Evolutionary conservation across 2,329 filamentous ascomycete species (phyloP), one percentile per base, ranked within the genome.

Genomic region (Metarhizium guizhouense): DNA sequence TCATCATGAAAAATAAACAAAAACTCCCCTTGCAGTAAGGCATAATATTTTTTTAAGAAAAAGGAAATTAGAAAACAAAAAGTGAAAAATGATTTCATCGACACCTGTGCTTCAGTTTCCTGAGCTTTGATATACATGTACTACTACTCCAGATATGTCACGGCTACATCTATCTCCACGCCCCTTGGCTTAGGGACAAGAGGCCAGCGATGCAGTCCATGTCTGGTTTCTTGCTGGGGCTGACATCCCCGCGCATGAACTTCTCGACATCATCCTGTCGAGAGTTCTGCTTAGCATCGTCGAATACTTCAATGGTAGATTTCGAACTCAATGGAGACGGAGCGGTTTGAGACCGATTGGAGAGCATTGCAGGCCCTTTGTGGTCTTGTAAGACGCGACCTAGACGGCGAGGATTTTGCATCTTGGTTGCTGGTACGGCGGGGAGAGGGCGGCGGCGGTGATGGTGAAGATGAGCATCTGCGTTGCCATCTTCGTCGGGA

Each of bases 141-240:
- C 25, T 25, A 25, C 32, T 34, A 34, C 7, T 34, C 32, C 32
- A 34, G 32, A 34, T 8, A 11, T 7, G 4, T 50, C 14, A 7
- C 14, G 38, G 38, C 14, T 52, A 14, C 34, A 8, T 43, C 80
- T 72, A 87, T 65, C 83, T 81, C 91, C 92, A 96, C 66, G 90
- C 90, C n/a, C 92, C 93, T 72, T 95, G 89, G 64, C 90, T 95
- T 49, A 97, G 77, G 52, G 89, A 93, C 59, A 96, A 70, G 60
- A 97, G 72, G n/a, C 90, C 90, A 54, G 93, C 90, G 50, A 96
- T 86, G 66, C 90, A 95, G 67, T 95, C 90, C 69, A 95, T 78
- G 67, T 96, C 93, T 56, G 85, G 82, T 67, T 84, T 85, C 71
- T 90, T 90, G 66, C 85, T 85, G 8, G 83, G 85, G 66, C 82